Base-by-base conservation (phyloP, 2,329 filamentous ascomycete genomes). In the Paraphoma chrysanthemicola region DNA sequence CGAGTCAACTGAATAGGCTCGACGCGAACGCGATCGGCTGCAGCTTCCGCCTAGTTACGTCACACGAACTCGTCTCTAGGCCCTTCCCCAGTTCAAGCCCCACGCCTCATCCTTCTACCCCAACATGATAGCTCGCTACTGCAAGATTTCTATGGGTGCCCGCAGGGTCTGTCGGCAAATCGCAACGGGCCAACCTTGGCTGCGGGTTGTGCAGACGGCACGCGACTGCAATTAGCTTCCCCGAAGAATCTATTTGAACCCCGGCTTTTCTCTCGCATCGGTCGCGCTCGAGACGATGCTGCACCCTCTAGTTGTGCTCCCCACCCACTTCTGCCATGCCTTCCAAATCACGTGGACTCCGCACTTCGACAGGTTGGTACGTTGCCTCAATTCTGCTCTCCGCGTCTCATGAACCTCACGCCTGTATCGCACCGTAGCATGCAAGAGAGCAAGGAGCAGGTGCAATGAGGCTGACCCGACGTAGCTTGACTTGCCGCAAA, bases 361-460 rank as follows among this genome's bases (percentile, higher is more conserved):
- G 80, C 31, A 79, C 78, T 23, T 78, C 75, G 36, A 81, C 78
- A 42, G 79, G 79, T 48, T 80, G 78, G 71, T 75, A 65, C 67
- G 72, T 62, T 36, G 33, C 33, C 9, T 14, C n/a, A 44, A 44
- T 23, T 23, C 23, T 23, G 23, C 23, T 23, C 3, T 23, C 23
- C 23, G 23, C 23, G 23, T 23, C 5, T 23, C 23, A 23, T 23
- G 23, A 5, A 23, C 23, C 23, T 23, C 23, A 23, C 23, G 23
- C 23, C 23, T 3, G 23, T 23, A 23, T 23, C 23, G 23, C 23
- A 23, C 23, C 5, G 23, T 23, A 23, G 23, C 23, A 23, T 23
- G 23, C 23, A 23, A 12, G 17, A 28, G 42, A 12, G 17, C 17
- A 7, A 6, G 6, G 28, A 12, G 3, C n/a, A 28, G 12, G 12